Base-by-base conservation (phyloP, 2,329 filamentous ascomycete genomes). In the Colletotrichum higginsianum region DNA sequence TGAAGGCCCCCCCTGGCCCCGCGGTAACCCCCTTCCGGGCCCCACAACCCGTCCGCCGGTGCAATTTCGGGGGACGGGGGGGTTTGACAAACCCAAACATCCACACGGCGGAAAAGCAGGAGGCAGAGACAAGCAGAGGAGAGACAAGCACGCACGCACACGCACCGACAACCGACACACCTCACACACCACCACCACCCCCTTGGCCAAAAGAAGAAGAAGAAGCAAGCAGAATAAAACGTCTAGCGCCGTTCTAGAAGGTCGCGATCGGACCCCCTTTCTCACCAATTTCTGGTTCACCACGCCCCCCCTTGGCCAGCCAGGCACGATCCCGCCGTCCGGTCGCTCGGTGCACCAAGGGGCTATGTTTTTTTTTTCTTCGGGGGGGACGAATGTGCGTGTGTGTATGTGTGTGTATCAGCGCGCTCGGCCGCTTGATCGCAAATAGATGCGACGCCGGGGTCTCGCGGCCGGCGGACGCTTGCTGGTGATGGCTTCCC, bases 181-280 rank as follows among this genome's bases (percentile, higher is more conserved):
- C 35, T 35, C 35, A 35, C 35, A 35, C 35, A 35, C 35, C 35
- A 35, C 9, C 35, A 49, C 57, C 18, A 16, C 30, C 46, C 16
- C 47, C 23, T 42, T 44, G 26, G 55, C n/a, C 38, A 6, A 12
- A 21, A 38, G n/a, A 16, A n/a, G 53, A 18, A 40, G 26, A 40
- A 23, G 35, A 42, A 57, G 12, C 6, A 15, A 38, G 4, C 26
- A 23, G 18, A n/a, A 4, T 7, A n/a, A 16, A 38, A 23, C n/a
- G 46, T 62, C 60, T 62, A 62, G 53, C 68, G 44, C n/a, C 55
- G 5, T 71, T 71, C 68, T 68, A 71, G 68, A 71, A 71, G 57
- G 47, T 56, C 47, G 42, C 40, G 35, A 35, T 35, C 35, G 44
- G 65, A 44, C 42, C 56, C 26, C 42, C 35, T 61, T 44, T 44